phyloP scores from a whole-genome alignment of 768 basidiomycete genomes.

The Rhizopogon roseolus region DNA sequence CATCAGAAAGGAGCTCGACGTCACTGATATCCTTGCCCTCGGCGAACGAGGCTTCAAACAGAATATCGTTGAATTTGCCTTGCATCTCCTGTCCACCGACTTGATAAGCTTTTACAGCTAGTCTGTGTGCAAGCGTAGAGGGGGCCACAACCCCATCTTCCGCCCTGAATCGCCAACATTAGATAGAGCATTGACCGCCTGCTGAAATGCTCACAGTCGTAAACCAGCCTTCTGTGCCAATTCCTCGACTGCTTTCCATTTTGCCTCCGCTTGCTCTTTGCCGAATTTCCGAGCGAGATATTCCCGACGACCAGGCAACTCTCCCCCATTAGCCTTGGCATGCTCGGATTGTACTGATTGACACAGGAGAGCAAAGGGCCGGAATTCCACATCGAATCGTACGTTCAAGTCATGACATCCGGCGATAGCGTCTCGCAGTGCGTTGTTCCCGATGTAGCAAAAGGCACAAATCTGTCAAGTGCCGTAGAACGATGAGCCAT shows the following conservation, averaged over 20 bases:
- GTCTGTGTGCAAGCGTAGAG: conserved; percentile 39
- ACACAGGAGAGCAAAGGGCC: conserved; percentile 28
- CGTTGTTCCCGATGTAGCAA: conserved; percentile 36
- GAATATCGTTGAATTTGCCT: conserved; percentile 25
- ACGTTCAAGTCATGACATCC: conserved; percentile 27
- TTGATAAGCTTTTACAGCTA: conserved; percentile 39
- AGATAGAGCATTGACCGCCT: background rate
- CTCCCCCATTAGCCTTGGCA: background rate
- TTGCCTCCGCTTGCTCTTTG: conserved; percentile 20
- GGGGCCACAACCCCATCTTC: conserved; percentile 35
- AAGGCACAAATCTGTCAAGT: conserved; percentile 26
- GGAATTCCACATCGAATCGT: conserved; percentile 31
- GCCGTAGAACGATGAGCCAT: background rate
- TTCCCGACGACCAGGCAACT: conserved; percentile 10
- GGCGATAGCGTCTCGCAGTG: conserved; percentile 31
- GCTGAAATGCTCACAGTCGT: conserved; percentile 13
- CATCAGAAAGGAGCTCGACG: conserved; percentile 27
- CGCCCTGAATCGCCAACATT: conserved; percentile 16
- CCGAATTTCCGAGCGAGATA: conserved; percentile 23
- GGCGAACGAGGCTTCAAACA: conserved; percentile 39
- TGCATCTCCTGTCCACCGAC: conserved; percentile 38
- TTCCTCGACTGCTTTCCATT: conserved; percentile 20
- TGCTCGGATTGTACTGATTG: conserved; percentile 4
- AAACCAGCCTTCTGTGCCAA: conserved; percentile 26
- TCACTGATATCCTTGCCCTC: conserved; percentile 34